These are phyloP conservation scores for Xerophyta viscosa DNA, from an alignment of 106 monocot species.

Conservation along the genomic window DNA sequence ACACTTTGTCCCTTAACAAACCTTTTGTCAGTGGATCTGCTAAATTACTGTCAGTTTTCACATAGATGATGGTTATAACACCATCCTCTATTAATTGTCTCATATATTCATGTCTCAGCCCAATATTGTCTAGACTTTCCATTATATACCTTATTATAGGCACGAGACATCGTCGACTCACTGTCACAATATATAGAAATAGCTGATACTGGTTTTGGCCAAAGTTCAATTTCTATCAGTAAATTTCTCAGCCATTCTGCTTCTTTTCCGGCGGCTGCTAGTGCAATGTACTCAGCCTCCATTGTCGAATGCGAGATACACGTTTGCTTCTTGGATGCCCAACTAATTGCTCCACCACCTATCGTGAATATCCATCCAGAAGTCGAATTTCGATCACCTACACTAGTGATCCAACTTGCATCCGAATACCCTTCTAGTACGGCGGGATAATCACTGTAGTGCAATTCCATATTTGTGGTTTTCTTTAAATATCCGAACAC, in stretches of 20 bases:
- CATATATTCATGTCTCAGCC: conserved; percentile 7
- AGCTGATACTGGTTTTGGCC: neutral
- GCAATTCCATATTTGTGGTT: neutral
- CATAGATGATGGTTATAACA: neutral
- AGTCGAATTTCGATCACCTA: neutral
- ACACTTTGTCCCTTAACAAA: neutral
- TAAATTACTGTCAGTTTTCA: neutral
- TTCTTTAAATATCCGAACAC: neutral
- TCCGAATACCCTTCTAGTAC: neutral
- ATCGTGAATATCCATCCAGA: neutral
- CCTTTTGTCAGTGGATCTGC: conserved; percentile 8
- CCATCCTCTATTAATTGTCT: neutral
- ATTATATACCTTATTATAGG: conserved; percentile 4
- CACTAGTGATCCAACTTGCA: neutral
- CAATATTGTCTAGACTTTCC: conserved; percentile 13
- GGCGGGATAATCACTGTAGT: neutral
- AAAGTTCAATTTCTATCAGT: neutral
- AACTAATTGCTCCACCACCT: neutral
- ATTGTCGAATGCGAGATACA: neutral
- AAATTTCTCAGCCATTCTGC: neutral
- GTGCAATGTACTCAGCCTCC: neutral
- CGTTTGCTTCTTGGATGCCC: neutral
- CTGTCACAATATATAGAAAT: conserved; percentile 7
- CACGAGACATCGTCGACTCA: conserved; percentile 3
- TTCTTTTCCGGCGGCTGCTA: neutral